phyloP scores from a whole-genome alignment of 805 yeast species.

The Kuraishia capsulata region DNA sequence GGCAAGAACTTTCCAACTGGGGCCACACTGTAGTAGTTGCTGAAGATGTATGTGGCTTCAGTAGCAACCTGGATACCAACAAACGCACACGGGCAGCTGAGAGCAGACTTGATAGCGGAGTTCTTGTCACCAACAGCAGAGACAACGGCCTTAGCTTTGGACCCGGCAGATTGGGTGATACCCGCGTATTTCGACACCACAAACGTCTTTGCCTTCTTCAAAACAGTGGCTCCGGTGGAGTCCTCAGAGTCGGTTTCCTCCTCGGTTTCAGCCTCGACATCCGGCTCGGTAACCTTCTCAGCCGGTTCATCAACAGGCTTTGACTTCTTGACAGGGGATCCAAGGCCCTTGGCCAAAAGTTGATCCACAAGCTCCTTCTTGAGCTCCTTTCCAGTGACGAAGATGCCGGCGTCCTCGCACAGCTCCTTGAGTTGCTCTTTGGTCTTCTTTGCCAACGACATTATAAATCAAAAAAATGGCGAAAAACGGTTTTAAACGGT shows the following conservation, averaged over 20 bases:
- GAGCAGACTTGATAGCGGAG: conserved; percentile 10
- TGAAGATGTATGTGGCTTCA: conserved; percentile 13
- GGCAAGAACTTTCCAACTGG: conserved; percentile 15
- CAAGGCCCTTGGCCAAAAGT: conserved; percentile 6
- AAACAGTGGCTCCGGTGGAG: conserved; percentile 5
- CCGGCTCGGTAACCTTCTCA: conserved; percentile 6
- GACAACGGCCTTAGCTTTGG: not conserved
- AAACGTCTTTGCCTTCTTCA: conserved; percentile 5
- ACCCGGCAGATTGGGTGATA: conserved; percentile 4
- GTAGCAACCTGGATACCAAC: conserved; percentile 14
- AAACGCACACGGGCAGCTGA: conserved; percentile 23
- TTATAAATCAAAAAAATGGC: not conserved
- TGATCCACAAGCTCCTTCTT: conserved; percentile 18
- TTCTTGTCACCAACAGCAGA: conserved; percentile 6
- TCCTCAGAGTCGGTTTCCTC: conserved; percentile 6
- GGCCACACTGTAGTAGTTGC: conserved; percentile 8
- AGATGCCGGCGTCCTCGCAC: conserved; percentile 18
- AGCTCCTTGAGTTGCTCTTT: conserved; percentile 20
- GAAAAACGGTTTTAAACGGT: no score
- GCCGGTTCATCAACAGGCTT: not conserved
- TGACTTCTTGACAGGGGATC: conserved; percentile 2
- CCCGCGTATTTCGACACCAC: conserved; percentile 6
- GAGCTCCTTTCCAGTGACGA: conserved; percentile 12
- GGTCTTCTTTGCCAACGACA: conserved; percentile 19
- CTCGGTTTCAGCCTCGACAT: conserved; percentile 8